Percentiles rank a stretch among this genome's conserved stretches.
Evolutionary conservation across 228 moss, liverwort and hornwort species (phyloP).

Genomic region (Sphagnum fallax): DNA sequence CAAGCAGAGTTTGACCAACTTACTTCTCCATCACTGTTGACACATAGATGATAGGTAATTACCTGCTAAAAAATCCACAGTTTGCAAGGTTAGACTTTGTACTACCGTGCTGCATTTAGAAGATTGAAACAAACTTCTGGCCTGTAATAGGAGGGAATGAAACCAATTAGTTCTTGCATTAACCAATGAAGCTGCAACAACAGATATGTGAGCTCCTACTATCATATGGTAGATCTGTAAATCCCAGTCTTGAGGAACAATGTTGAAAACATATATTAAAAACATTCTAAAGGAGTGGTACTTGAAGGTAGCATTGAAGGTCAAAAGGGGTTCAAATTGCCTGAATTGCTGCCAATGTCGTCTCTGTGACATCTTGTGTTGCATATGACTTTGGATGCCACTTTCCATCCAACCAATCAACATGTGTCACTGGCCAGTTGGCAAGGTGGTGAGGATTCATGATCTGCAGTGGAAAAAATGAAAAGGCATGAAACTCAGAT

Average conservation of each 20-base stretch:
- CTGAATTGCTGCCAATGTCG: conserved; percentile 37
- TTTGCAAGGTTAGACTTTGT: neutral
- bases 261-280: too few species aligned
- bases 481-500: neutral
- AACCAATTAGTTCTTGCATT: neutral
- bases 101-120: too few species aligned
- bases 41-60: conserved; percentile 53
- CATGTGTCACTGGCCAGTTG: conserved; percentile 82
- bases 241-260: too few species aligned
- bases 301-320: neutral
- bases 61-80: conserved; percentile 30
- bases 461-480: conserved; percentile 39
- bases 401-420: conserved; percentile 82
- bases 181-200: neutral
- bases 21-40: conserved; percentile 56
- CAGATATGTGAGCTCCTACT: neutral
- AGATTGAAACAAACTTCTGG: too few species aligned
- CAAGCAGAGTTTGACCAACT: conserved; percentile 5
- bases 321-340: conserved; percentile 8
- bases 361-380: conserved; percentile 39
- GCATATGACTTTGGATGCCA: conserved; percentile 84
- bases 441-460: conserved; percentile 65
- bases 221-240: neutral
- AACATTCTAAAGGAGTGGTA: too few species aligned
- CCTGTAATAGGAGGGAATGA: too few species aligned